Evolutionary conservation across 345 rosid species (phyloP).

Genomic region (Theobroma cacao): DNA sequence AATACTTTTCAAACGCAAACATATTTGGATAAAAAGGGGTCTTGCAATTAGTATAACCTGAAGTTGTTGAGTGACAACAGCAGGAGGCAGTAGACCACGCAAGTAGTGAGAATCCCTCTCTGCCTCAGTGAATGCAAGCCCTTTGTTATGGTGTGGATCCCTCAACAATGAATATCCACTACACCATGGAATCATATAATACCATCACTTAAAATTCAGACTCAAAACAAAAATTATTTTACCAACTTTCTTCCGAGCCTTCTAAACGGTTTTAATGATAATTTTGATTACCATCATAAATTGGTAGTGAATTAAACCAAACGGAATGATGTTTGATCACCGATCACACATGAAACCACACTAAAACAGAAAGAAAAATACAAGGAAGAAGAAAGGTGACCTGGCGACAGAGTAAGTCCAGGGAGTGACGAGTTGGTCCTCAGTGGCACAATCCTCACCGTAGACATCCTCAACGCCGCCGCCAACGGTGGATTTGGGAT

Average conservation of each 20-base stretch:
- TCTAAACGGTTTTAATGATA: background rate
- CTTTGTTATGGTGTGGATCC: slow-evolving; percentile 91
- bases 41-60: slow-evolving; percentile 42
- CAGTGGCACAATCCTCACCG: slow-evolving; percentile 80
- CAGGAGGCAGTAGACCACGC: slow-evolving; percentile 87
- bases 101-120: slow-evolving; percentile 90
- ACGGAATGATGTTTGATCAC: background rate
- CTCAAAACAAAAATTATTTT: background rate
- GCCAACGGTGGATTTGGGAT: slow-evolving; percentile 47
- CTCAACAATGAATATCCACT: slow-evolving; percentile 81
- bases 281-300: background rate
- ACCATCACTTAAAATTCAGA: background rate
- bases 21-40: background rate
- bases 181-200: slow-evolving; percentile 10
- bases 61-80: slow-evolving; percentile 58
- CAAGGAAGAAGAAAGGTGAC: slow-evolving; percentile 20
- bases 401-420: slow-evolving; percentile 90
- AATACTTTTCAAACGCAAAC: background rate
- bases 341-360: background rate
- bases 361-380: background rate
- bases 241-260: background rate
- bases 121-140: slow-evolving; percentile 78
- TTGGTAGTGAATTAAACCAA: background rate
- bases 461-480: slow-evolving; percentile 81
- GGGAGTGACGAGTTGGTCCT: slow-evolving; percentile 80